These are phyloP conservation scores for Saturnispora silvae DNA, from an alignment of 805 yeast species.

Conservation along the genomic window DNA sequence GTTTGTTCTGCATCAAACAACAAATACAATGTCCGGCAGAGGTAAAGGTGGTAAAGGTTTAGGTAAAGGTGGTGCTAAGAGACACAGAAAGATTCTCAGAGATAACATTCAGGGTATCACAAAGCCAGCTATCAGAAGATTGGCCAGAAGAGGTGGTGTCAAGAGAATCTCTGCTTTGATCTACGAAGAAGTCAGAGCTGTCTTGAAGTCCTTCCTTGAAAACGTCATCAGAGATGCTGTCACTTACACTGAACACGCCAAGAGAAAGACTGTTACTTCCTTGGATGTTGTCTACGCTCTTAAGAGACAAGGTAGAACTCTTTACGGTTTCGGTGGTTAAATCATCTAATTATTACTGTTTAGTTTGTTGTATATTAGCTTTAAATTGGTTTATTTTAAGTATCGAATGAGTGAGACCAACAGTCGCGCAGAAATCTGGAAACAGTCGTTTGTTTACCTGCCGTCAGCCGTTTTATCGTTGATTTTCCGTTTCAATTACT, in stretches of 20 bases:
- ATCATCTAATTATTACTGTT: background rate
- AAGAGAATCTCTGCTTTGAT: conserved; percentile 98
- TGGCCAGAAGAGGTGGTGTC: conserved; percentile 99
- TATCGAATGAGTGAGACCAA: too few relatives aligned
- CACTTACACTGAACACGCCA: conserved; percentile 99
- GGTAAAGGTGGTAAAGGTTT: conserved; percentile 99
- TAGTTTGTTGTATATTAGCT: conserved; percentile 9
- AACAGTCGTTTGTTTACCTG: too few relatives aligned
- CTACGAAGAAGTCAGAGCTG: conserved; percentile 98
- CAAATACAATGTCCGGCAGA: conserved; percentile 80
- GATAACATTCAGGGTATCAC: conserved; percentile 99
- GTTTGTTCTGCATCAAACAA: conserved; percentile 13
- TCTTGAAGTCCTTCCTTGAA: conserved; percentile 90
- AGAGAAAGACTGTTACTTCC: conserved; percentile 99
- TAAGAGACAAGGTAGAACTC: conserved; percentile 99
- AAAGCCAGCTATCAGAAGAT: conserved; percentile 99
- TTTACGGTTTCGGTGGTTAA: conserved; percentile 99
- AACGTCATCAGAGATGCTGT: conserved; percentile 98
- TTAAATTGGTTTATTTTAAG: conserved; percentile 1
- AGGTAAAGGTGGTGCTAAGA: conserved; percentile 99
- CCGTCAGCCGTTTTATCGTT: too few relatives aligned
- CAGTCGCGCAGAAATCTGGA: too few relatives aligned
- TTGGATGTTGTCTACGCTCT: conserved; percentile 97
- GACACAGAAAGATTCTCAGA: conserved; percentile 99
- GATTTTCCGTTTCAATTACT: too few relatives aligned